phyloP scores from a whole-genome alignment of 1,284 basidiomycete species.

The Leccinum fallax region DNA sequence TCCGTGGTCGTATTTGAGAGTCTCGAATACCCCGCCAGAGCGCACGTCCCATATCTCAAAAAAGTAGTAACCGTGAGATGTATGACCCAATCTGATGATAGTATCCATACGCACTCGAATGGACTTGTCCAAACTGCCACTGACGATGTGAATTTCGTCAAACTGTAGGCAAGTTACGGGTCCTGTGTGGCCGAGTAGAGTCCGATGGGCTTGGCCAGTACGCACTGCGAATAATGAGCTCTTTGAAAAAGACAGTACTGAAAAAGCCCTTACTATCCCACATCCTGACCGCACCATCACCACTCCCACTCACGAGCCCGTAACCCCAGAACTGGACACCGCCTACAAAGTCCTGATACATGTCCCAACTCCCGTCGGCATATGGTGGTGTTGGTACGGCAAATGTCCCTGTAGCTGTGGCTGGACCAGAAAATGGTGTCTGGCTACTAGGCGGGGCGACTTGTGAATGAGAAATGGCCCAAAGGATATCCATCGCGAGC shows the following conservation, averaged over 20 bases:
- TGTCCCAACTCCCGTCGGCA: slow-evolving; percentile 90
- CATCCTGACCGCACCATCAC: slow-evolving; percentile 97
- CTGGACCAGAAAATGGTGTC: slow-evolving; percentile 54
- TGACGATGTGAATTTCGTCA: slow-evolving; percentile 92
- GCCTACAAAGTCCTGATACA: slow-evolving; percentile 98
- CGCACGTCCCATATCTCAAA: slow-evolving; percentile 94
- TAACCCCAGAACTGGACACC: slow-evolving; percentile 99
- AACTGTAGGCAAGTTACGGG: slow-evolving; percentile 97
- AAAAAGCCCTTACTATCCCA: slow-evolving; percentile 85
- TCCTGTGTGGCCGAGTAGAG: slow-evolving; percentile 89
- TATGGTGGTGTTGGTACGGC: slow-evolving; percentile 85
- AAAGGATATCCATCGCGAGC: slow-evolving; percentile 99
- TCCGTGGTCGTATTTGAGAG: slow-evolving; percentile 88
- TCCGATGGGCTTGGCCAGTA: slow-evolving; percentile 95
- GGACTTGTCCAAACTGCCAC: slow-evolving; percentile 93
- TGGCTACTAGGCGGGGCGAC: slow-evolving; percentile 45
- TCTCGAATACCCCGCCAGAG: slow-evolving; percentile 86
- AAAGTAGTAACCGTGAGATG: slow-evolving; percentile 1
- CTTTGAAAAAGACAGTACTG: slow-evolving; percentile 3
- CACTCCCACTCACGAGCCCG: slow-evolving; percentile 94
- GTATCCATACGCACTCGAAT: slow-evolving; percentile 62
- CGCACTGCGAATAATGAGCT: slow-evolving; percentile 66
- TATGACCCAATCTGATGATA: slow-evolving; percentile 1
- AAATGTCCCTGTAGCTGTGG: slow-evolving; percentile 67
- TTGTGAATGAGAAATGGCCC: slow-evolving; percentile 95